phyloP scores from a whole-genome alignment of 345 rosid species.

The Geranium brycei region DNA sequence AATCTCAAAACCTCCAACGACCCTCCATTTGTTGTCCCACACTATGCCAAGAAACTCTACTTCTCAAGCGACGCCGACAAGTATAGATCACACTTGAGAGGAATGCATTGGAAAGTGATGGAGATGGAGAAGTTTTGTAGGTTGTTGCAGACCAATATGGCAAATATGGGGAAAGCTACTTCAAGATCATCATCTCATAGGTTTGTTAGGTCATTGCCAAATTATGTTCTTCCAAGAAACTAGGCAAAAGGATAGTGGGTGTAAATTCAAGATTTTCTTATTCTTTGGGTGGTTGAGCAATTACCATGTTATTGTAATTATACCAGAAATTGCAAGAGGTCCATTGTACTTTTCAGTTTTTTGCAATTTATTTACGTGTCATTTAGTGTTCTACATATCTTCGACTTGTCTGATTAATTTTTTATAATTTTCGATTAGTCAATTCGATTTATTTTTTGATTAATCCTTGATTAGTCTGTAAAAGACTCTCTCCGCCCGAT shows the following conservation, averaged over 20 bases:
- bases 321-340: neutral
- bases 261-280: too few relatives aligned
- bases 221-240: conserved; percentile 15
- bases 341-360: conserved; percentile 1
- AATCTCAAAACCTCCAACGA: neutral
- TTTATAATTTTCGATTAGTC: too few relatives aligned
- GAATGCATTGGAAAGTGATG: conserved; percentile 13
- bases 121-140: conserved; percentile 18
- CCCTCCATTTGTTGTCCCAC: conserved; percentile 2
- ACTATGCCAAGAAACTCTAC: conserved; percentile 10
- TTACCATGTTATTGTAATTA: neutral
- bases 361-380: too few relatives aligned
- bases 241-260: too few relatives aligned
- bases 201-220: conserved; percentile 21
- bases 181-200: conserved; percentile 11
- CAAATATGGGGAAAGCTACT: conserved; percentile 10
- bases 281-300: too few relatives aligned
- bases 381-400: too few relatives aligned
- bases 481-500: too few relatives aligned
- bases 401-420: too few relatives aligned
- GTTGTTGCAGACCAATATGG: conserved; percentile 17
- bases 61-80: conserved; percentile 11
- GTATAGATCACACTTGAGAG: conserved; percentile 13
- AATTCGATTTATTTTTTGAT: too few relatives aligned
- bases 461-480: too few relatives aligned